phyloP scores from a whole-genome alignment of 176 grass and related monocot genomes.

The Carex scoparia region DNA sequence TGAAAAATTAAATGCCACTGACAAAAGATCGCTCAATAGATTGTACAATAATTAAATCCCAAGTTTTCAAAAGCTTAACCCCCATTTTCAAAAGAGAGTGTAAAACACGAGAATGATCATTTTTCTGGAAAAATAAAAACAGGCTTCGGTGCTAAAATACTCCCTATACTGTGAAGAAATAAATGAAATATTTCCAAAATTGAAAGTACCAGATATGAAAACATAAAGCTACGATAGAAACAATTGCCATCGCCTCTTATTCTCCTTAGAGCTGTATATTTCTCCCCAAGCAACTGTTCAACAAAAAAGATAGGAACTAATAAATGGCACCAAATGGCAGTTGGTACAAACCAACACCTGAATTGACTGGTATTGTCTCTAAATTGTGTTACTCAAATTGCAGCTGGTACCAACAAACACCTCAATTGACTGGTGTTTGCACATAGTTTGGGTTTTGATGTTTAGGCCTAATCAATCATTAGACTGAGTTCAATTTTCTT shows the following conservation, averaged over 20 bases:
- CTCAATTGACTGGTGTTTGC: neutral
- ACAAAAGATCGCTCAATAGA: neutral
- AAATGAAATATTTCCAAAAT: neutral
- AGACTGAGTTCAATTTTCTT: neutral
- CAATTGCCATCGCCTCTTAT: conserved; percentile 96
- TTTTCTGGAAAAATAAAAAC: neutral
- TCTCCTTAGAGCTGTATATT: conserved; percentile 90
- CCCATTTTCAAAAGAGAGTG: neutral
- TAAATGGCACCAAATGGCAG: conserved; percentile 23
- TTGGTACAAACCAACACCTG: conserved; percentile 2
- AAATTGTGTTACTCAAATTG: neutral
- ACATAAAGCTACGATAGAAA: conserved; percentile 99
- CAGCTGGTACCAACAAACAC: neutral
- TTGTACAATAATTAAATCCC: neutral
- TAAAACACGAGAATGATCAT: neutral
- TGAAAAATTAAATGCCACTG: neutral
- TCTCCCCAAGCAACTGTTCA: conserved; percentile 71
- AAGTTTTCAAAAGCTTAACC: neutral
- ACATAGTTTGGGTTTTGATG: neutral
- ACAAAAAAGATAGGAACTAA: conserved; percentile 33
- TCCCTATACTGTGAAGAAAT: neutral
- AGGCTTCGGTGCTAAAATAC: neutral
- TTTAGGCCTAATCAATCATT: neutral
- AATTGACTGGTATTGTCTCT: neutral
- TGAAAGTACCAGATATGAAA: conserved; percentile 79